A percentile compares a stretch with the other conserved stretches of the same genome.
Conservation (phyloP, 163 green algal species). For the Trebouxiophyceae sp. region DNA sequence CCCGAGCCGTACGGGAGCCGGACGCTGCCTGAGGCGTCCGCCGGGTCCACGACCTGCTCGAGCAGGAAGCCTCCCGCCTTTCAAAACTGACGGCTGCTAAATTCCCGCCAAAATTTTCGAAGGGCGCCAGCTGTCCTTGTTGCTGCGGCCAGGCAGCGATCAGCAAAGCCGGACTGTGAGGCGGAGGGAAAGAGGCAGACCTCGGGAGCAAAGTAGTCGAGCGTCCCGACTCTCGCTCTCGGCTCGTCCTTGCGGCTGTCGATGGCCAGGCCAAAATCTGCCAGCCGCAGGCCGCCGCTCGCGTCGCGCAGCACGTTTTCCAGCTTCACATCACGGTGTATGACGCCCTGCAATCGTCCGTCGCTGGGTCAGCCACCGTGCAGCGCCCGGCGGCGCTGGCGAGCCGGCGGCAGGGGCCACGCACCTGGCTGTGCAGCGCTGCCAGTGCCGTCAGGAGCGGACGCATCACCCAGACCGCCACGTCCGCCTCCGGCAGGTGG, state of each 20-base stretch:
- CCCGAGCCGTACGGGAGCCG: conserved; percentile 24
- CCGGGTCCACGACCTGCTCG: too few species aligned
- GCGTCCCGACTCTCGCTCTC: conserved; percentile 35
- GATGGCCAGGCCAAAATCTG: conserved; percentile 49
- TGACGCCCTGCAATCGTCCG: conserved; percentile 39
- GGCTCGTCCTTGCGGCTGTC: conserved; percentile 9
- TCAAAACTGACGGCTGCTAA: too few species aligned
- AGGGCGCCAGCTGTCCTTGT: background rate
- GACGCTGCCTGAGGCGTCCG: background rate
- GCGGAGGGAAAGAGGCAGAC: conserved; percentile 1
- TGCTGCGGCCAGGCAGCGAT: background rate
- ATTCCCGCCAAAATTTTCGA: too few species aligned
- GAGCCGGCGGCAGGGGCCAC: background rate
- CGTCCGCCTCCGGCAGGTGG: conserved; percentile 26
- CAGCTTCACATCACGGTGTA: conserved; percentile 61
- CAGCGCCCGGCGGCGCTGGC: too few species aligned
- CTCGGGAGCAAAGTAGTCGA: conserved; percentile 62
- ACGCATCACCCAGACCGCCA: conserved; percentile 18
- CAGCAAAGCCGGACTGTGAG: background rate
- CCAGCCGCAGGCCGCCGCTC: conserved; percentile 20
- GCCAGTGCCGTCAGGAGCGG: conserved; percentile 29
- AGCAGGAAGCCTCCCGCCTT: too few species aligned
- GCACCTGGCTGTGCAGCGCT: conserved; percentile 34
- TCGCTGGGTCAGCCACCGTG: too few species aligned
- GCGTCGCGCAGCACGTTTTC: conserved; percentile 46